Evolutionary conservation across 805 yeast species (phyloP).

Genomic region (Wickerhamiella parazyma): DNA sequence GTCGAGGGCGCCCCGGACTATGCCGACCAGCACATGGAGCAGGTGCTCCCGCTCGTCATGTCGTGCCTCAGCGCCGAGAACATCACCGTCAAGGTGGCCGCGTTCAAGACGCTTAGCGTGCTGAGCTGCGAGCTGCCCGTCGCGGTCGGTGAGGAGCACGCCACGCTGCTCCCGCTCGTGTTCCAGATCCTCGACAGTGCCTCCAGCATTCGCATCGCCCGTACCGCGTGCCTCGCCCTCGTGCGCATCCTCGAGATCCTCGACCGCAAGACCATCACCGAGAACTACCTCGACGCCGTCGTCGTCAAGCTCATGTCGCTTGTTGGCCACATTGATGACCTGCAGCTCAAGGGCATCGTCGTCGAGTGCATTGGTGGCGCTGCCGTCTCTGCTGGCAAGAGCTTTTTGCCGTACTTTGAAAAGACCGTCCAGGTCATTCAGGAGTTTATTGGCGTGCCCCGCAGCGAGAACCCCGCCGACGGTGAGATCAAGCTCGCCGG

Average conservation of each 20-base stretch:
- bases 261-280: slow-evolving; percentile 69
- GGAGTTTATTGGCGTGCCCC: slow-evolving; percentile 45
- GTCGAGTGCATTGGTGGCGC: slow-evolving; percentile 96
- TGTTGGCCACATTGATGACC: slow-evolving; percentile 57
- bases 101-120: slow-evolving; percentile 65
- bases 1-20: slow-evolving; percentile 93
- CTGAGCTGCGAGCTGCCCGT: slow-evolving; percentile 78
- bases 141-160: slow-evolving; percentile 71
- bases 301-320: slow-evolving; percentile 79
- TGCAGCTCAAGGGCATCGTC: slow-evolving; percentile 38
- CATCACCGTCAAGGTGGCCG: slow-evolving; percentile 68
- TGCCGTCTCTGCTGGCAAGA: slow-evolving; percentile 86
- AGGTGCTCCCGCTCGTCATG: slow-evolving; percentile 57
- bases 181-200: slow-evolving; percentile 81
- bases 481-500: slow-evolving; percentile 91
- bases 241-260: slow-evolving; percentile 88
- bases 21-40: slow-evolving; percentile 58
- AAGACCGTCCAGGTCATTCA: slow-evolving; percentile 68
- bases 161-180: slow-evolving; percentile 67
- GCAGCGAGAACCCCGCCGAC: slow-evolving; percentile 50
- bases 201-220: slow-evolving; percentile 67
- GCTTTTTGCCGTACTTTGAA: slow-evolving; percentile 74
- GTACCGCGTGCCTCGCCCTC: slow-evolving; percentile 78
- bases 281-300: slow-evolving; percentile 67
- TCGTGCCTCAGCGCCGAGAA: slow-evolving; percentile 67